Percentiles rank a stretch among this genome's conserved stretches.
phyloP scores from a whole-genome alignment of 1,139 yeast genomes.

The Barnettozyma hawaiiensis region DNA sequence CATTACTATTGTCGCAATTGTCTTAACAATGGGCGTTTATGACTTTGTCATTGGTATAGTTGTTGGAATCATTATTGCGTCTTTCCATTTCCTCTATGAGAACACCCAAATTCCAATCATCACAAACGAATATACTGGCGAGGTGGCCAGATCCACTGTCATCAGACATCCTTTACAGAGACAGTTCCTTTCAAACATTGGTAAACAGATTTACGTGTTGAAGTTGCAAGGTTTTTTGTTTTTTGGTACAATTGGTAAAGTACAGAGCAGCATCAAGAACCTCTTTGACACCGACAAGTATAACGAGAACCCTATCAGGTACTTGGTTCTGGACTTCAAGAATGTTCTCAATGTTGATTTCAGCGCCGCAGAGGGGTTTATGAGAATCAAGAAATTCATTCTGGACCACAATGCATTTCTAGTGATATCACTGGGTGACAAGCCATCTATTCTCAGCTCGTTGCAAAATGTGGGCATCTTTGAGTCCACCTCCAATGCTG shows the following conservation, averaged over 20 bases:
- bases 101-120: constrained; percentile 84
- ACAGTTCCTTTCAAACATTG: constrained; percentile 77
- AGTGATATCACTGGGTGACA: constrained; percentile 74
- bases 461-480: constrained; percentile 45
- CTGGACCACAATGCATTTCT: constrained; percentile 66
- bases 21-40: constrained; percentile 89
- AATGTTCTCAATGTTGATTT: constrained; percentile 81
- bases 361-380: constrained; percentile 94
- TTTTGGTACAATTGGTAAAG: constrained; percentile 92
- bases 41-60: constrained; percentile 92
- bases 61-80: constrained; percentile 86
- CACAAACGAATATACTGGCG: constrained; percentile 79
- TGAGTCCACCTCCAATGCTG: constrained; percentile 14
- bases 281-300: constrained; percentile 54
- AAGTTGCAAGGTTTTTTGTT: constrained; percentile 85
- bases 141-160: constrained; percentile 86
- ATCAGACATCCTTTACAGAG: constrained; percentile 88
- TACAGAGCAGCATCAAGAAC: constrained; percentile 67
- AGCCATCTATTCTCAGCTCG: constrained; percentile 54
- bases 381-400: constrained; percentile 75
- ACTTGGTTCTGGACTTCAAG: constrained; percentile 77
- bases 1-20: constrained; percentile 74
- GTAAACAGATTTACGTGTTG: constrained; percentile 83
- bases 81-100: constrained; percentile 85
- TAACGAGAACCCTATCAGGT: constrained; percentile 44